Conservation (phyloP, 2,329 filamentous ascomycete species). For the Ascochyta koolunga region DNA sequence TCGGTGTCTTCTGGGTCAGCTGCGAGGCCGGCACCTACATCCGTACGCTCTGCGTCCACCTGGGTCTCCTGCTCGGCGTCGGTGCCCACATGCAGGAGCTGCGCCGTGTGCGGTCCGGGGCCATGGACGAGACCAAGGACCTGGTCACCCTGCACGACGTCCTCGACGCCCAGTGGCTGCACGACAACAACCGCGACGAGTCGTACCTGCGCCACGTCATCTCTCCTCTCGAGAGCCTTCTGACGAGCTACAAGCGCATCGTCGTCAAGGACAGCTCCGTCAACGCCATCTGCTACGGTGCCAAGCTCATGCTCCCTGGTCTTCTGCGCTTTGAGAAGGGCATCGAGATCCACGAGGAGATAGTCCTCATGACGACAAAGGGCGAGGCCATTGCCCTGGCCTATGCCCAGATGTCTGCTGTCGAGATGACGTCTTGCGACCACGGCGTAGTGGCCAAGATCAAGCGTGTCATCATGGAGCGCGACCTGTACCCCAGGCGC, state of each 20-base stretch:
- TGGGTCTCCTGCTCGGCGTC: conserved; percentile 78
- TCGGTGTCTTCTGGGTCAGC: conserved; percentile 99
- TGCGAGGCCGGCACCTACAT: conserved; percentile 99
- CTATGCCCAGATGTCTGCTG: conserved; percentile 96
- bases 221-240: conserved; percentile 86
- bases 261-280: conserved; percentile 97
- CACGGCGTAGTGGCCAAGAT: conserved; percentile 98
- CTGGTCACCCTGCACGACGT: conserved; percentile 96
- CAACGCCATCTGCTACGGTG: conserved; percentile 97
- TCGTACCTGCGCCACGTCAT: conserved; percentile 90
- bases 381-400: conserved; percentile 96
- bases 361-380: conserved; percentile 98
- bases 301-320: conserved; percentile 98
- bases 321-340: conserved; percentile 88
- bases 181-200: conserved; percentile 96
- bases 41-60: conserved; percentile 94
- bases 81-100: conserved; percentile 99
- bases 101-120: conserved; percentile 88
- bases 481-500: conserved; percentile 92
- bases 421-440: conserved; percentile 95
- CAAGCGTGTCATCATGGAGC: conserved; percentile 99
- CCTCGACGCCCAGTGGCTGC: conserved; percentile 92
- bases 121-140: conserved; percentile 88
- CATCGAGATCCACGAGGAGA: conserved; percentile 94
- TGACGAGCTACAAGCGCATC: conserved; percentile 93